Base-by-base conservation (phyloP, 163 green algal genomes). In the Chlorella variabilis region DNA sequence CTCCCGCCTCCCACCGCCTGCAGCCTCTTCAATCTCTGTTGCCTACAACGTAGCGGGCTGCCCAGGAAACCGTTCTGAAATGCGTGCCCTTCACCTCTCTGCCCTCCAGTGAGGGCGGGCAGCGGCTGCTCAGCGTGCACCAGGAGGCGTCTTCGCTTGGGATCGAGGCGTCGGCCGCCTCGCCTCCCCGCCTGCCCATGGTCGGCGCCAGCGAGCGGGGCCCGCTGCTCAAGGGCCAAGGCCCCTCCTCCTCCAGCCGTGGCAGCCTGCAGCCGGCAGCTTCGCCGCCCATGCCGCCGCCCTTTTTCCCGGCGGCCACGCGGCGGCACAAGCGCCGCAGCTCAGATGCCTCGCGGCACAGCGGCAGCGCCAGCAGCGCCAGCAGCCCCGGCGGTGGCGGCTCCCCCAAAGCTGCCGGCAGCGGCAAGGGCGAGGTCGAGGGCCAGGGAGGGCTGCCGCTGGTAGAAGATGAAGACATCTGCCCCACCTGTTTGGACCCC, bases 401-500 rank as follows among this genome's bases (percentile, higher is more conserved):
- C 54, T 77, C 70, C 2, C 70, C 70, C 17, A 61, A 51, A 39
- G 75, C 75, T 31, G 75, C 23, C 8, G 70, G 33, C 70, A 25
- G 70, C 70, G 33, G 70, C 49, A 38, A 41, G 61, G 61, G 41
- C n/a, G 42, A 18, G 17, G 59, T 58, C 34, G 7, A 56, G 27
- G 42, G 75, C 59, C 23, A n/a, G 58, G 63, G 59, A 34, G 56
- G 27, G 36, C 33, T 81, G 80, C 77, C 80, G 21, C 39, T 79
- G 33, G 8, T 70, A 18, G 90, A 93, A 33, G 83, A 93, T 41
- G 89, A 89, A 13, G 86, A 93, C 62, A 86, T 92, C n/a, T 98
- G 94, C 83, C 91, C 94, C 41, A 98, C 94, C 15, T 98, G 94
- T 83, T 78, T 98, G 33, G 94, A 98, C 15, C 33, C 68, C 5